These are phyloP conservation scores for Fusarium devonianum DNA, from an alignment of 2,329 filamentous ascomycete genomes.

Conservation along the genomic window DNA sequence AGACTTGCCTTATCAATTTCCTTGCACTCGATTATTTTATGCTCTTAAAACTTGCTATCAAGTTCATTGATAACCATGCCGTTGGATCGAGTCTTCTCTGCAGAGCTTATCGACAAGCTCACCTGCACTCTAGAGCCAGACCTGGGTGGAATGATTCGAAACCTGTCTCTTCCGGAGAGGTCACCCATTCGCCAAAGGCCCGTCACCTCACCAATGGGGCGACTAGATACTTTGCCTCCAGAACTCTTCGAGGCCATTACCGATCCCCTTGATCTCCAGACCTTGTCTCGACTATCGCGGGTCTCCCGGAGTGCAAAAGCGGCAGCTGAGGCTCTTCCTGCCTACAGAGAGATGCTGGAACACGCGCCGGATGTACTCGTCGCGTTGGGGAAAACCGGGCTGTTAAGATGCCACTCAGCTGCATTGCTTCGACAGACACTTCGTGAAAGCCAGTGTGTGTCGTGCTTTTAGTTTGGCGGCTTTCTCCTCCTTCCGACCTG, in stretches of 20 bases:
- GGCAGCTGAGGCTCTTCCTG: conserved; percentile 36
- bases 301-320: conserved; percentile 28
- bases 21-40: too few relatives aligned
- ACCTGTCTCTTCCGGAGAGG: not conserved
- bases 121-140: not conserved
- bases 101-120: not conserved
- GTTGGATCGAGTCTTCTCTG: not conserved
- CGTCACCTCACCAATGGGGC: conserved; percentile 22
- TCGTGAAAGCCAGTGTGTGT: conserved; percentile 29
- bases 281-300: conserved; percentile 36
- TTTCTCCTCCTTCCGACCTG: conserved; percentile 41
- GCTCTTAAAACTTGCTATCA: too few relatives aligned
- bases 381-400: conserved; percentile 25
- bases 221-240: conserved; percentile 31
- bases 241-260: conserved; percentile 23
- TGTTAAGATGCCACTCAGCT: conserved; percentile 28
- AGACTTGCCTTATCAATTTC: too few relatives aligned
- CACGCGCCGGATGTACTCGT: conserved; percentile 41
- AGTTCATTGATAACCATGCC: not conserved
- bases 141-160: conserved; percentile 4
- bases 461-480: conserved; percentile 36
- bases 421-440: conserved; percentile 15
- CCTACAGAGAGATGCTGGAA: conserved; percentile 51
- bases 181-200: not conserved
- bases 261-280: conserved; percentile 36